phyloP scores from a whole-genome alignment of 2,329 filamentous ascomycete species.

The Alternaria postmessia region DNA sequence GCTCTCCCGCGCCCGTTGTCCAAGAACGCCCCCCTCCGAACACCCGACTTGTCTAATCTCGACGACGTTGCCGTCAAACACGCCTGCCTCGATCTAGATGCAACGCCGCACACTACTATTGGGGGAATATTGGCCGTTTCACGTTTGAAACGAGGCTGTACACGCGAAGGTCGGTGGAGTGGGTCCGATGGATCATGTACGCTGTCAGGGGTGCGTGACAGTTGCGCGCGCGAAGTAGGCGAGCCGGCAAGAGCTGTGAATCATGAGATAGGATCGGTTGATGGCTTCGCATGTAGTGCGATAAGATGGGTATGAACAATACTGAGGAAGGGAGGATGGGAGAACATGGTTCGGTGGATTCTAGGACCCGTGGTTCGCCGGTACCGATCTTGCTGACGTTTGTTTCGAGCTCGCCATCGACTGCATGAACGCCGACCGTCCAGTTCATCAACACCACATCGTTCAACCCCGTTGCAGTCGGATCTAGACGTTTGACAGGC shows the following conservation, averaged over 20 bases:
- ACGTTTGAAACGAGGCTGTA: constrained; percentile 27
- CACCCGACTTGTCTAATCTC: constrained; percentile 10
- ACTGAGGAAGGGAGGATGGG: neutral
- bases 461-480: constrained; percentile 2
- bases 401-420: neutral
- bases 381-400: neutral
- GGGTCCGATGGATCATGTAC: neutral
- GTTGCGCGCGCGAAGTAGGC: constrained; percentile 21
- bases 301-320: neutral
- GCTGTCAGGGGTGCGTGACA: constrained; percentile 8
- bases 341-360: neutral
- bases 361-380: neutral
- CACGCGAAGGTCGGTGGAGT: constrained; percentile 10
- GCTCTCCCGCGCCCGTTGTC: neutral
- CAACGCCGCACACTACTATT: constrained; percentile 23
- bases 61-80: constrained; percentile 17
- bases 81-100: constrained; percentile 15
- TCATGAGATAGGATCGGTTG: neutral
- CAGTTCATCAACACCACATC: constrained; percentile 11
- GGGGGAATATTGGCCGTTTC: constrained; percentile 32
- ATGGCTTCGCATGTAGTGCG: neutral
- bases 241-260: neutral
- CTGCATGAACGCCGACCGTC: constrained; percentile 6
- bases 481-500: constrained; percentile 23
- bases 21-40: neutral